Percentiles rank a stretch among this genome's conserved stretches.
These are phyloP conservation scores for Jamesozyma gamospora DNA, from an alignment of 805 yeast species.

Conservation along the genomic window DNA sequence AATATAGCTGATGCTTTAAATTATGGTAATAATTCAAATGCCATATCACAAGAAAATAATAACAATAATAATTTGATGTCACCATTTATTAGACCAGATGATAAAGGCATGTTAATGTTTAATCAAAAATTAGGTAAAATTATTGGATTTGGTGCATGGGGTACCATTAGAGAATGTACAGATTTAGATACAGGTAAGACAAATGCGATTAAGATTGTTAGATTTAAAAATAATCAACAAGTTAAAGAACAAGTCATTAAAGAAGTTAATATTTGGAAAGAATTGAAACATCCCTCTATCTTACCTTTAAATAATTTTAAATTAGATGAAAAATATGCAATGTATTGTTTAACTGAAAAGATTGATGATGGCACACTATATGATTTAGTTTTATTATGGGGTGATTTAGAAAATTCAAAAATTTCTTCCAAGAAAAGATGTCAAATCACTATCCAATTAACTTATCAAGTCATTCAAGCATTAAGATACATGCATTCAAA, in stretches of 20 bases:
- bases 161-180: conserved; percentile 64
- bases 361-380: conserved; percentile 72
- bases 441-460: conserved; percentile 29
- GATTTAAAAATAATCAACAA: conserved; percentile 39
- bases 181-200: conserved; percentile 27
- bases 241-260: conserved; percentile 52
- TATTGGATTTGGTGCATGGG: conserved; percentile 88
- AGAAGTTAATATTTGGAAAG: conserved; percentile 71
- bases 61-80: background rate
- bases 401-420: conserved; percentile 31
- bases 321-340: conserved; percentile 46
- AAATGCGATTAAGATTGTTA: conserved; percentile 54
- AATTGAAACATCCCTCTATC: conserved; percentile 53
- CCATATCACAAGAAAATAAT: background rate
- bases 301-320: conserved; percentile 52
- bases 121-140: conserved; percentile 58
- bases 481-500: conserved; percentile 53
- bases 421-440: conserved; percentile 30
- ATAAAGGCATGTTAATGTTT: conserved; percentile 58
- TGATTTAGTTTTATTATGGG: conserved; percentile 66
- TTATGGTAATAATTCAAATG: conserved; percentile 1
- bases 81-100: conserved; percentile 32
- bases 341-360: conserved; percentile 63
- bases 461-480: conserved; percentile 48
- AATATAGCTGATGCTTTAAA: conserved; percentile 4